Conservation (phyloP, 2,329 filamentous ascomycete species). For the Tolypocladium paradoxum region DNA sequence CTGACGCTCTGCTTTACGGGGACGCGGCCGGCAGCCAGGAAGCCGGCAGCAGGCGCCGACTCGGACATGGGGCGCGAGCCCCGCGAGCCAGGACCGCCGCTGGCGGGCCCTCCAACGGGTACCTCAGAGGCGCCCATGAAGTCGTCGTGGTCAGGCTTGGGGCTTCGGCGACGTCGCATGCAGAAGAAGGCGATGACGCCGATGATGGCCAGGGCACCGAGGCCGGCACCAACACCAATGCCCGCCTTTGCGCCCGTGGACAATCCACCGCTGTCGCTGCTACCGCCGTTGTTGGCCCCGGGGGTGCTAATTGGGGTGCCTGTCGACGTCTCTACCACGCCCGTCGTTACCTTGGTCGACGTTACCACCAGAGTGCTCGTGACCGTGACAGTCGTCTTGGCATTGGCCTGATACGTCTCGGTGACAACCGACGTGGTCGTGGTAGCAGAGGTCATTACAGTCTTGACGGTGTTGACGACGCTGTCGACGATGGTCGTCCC, state of each 20-base stretch:
- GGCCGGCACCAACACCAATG: slow-evolving; percentile 28
- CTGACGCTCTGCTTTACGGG: slow-evolving; percentile 12
- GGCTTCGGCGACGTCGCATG: slow-evolving; percentile 17
- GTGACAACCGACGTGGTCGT: slow-evolving; percentile 20
- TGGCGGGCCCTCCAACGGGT: slow-evolving; percentile 22
- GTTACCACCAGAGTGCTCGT: slow-evolving; percentile 26
- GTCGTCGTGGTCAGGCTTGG: slow-evolving; percentile 26
- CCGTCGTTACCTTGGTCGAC: slow-evolving; percentile 21
- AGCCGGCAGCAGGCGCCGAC: slow-evolving; percentile 13
- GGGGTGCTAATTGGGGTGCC: neutral
- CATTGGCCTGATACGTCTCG: slow-evolving; percentile 21
- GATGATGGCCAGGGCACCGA: slow-evolving; percentile 23
- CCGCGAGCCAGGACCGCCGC: slow-evolving; percentile 9
- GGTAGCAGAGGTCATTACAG: slow-evolving; percentile 19
- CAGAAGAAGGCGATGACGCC: slow-evolving; percentile 18
- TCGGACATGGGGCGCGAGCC: slow-evolving; percentile 20
- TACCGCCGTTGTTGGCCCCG: neutral
- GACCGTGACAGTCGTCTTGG: slow-evolving; percentile 25
- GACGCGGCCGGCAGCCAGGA: slow-evolving; percentile 14
- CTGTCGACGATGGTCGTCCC: slow-evolving; percentile 16
- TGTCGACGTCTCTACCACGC: slow-evolving; percentile 9
- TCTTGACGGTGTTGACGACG: slow-evolving; percentile 19
- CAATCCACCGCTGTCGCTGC: slow-evolving; percentile 16
- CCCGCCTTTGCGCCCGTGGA: slow-evolving; percentile 32
- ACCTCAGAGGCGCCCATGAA: slow-evolving; percentile 31